These are phyloP conservation scores for Leucaena leucocephala DNA, from an alignment of 306 rosid genomes.

Conservation along the genomic window DNA sequence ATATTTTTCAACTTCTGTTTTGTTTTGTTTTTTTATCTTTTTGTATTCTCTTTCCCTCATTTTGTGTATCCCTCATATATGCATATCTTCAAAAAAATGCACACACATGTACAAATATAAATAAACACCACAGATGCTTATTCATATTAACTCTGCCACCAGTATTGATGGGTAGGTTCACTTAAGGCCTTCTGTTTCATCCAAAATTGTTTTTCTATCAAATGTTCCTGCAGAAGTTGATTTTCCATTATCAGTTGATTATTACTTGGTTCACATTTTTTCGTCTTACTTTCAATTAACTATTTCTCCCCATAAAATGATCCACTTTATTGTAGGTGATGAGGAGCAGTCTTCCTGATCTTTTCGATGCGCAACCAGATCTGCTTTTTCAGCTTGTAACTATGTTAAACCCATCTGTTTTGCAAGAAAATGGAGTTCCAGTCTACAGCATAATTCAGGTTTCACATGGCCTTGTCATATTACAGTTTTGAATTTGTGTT, in stretches of 20 bases:
- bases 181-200: not conserved
- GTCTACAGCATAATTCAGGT: constrained; percentile 92
- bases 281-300: not conserved
- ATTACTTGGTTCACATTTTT: not conserved
- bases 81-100: not conserved
- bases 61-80: not conserved
- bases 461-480: constrained; percentile 33
- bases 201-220: not conserved
- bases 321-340: constrained; percentile 70
- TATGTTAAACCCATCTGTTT: constrained; percentile 95
- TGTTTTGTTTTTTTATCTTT: not conserved
- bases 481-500: constrained; percentile 6
- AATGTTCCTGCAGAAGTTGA: not conserved
- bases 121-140: not conserved
- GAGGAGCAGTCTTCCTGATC: constrained; percentile 96
- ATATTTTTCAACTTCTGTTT: not conserved
- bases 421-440: constrained; percentile 87
- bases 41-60: not conserved
- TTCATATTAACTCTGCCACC: not conserved
- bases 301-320: constrained; percentile 1
- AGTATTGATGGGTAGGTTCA: not conserved
- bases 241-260: not conserved
- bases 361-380: constrained; percentile 96
- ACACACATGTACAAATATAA: not conserved
- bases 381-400: constrained; percentile 98